Conservation (phyloP, 2,329 filamentous ascomycete species). For the Calycina marina region DNA sequence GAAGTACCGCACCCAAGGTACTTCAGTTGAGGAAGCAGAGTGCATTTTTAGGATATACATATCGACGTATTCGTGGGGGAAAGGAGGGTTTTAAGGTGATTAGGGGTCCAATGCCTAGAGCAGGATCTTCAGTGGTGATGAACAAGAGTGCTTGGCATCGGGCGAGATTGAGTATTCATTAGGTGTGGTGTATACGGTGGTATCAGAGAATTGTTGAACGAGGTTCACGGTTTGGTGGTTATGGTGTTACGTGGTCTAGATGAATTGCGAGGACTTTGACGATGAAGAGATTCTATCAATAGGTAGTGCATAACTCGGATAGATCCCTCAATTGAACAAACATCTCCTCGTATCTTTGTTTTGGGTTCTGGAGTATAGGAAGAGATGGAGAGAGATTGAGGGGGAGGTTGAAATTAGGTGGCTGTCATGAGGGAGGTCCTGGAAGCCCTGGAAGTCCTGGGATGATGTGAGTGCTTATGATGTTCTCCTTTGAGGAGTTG, state of each 20-base stretch:
- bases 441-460: too few relatives aligned
- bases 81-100: conserved; percentile 5
- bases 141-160: conserved; percentile 18
- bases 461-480: too few relatives aligned
- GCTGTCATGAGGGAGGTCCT: too few relatives aligned
- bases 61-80: conserved; percentile 36
- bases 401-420: too few relatives aligned
- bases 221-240: too few relatives aligned
- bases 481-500: too few relatives aligned
- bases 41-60: conserved; percentile 85
- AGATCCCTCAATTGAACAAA: too few relatives aligned
- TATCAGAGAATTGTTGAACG: background rate
- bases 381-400: too few relatives aligned
- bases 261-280: background rate
- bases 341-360: too few relatives aligned
- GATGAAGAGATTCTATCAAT: conserved; percentile 5
- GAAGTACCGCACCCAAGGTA: conserved; percentile 46
- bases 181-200: background rate
- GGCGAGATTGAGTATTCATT: conserved; percentile 21
- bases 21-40: conserved; percentile 67
- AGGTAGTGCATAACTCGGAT: conserved; percentile 13
- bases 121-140: background rate
- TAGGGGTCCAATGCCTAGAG: conserved; percentile 4
- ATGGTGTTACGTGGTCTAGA: too few relatives aligned
- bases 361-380: too few relatives aligned